phyloP scores from a whole-genome alignment of 352 stramenopile genomes.

The Pythium apleroticum region DNA sequence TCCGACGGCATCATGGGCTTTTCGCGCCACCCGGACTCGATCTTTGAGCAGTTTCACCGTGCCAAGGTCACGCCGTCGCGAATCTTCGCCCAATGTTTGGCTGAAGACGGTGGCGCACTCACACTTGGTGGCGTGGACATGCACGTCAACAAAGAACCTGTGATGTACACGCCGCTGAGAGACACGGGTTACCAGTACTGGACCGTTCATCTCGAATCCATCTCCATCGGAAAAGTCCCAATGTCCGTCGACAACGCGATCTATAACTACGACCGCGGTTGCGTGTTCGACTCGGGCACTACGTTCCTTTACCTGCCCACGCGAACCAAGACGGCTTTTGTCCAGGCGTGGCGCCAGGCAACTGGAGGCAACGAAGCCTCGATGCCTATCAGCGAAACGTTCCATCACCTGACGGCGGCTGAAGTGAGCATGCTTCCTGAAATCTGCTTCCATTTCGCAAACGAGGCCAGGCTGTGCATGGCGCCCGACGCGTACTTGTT shows the following conservation, averaged over 20 bases:
- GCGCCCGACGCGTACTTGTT: slow-evolving; percentile 51
- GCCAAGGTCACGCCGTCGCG: slow-evolving; percentile 76
- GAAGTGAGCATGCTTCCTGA: slow-evolving; percentile 37
- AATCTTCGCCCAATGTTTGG: slow-evolving; percentile 94
- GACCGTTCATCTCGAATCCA: slow-evolving; percentile 59
- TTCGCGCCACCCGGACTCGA: slow-evolving; percentile 84
- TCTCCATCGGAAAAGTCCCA: slow-evolving; percentile 39
- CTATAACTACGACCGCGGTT: slow-evolving; percentile 65
- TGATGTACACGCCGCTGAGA: slow-evolving; percentile 88
- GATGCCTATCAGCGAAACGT: slow-evolving; percentile 46
- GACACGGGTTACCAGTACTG: slow-evolving; percentile 78
- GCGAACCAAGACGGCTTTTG: slow-evolving; percentile 37
- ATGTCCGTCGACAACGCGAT: slow-evolving; percentile 40
- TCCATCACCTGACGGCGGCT: slow-evolving; percentile 33
- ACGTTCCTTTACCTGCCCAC: slow-evolving; percentile 77
- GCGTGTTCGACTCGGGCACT: slow-evolving; percentile 78
- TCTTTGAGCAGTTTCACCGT: slow-evolving; percentile 91
- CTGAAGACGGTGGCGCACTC: slow-evolving; percentile 85
- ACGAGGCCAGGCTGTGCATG: slow-evolving; percentile 58
- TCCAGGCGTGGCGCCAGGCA: slow-evolving; percentile 45
- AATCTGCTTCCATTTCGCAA: slow-evolving; percentile 74
- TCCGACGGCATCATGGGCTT: slow-evolving; percentile 98
- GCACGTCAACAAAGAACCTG: slow-evolving; percentile 58
- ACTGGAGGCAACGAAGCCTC: slow-evolving; percentile 39
- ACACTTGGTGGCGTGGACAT: slow-evolving; percentile 90